Conservation (phyloP, 2,329 filamentous ascomycete genomes). For the Biscogniauxia mediterranea region DNA sequence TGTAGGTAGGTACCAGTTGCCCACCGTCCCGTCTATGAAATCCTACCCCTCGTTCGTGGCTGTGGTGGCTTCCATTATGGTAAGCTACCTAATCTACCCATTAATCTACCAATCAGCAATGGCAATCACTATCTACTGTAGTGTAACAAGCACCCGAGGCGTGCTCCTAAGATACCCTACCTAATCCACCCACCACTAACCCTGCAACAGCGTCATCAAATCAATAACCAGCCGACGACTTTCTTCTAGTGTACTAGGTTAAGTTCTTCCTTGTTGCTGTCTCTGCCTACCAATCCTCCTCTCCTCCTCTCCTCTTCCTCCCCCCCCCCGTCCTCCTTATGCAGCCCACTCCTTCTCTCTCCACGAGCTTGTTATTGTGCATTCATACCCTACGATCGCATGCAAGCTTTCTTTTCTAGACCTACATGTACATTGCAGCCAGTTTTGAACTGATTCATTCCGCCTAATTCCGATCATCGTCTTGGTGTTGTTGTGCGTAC, state of each 20-base stretch:
- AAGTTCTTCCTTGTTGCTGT: constrained; percentile 3
- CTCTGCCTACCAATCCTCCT: not conserved
- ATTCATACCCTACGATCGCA: not conserved
- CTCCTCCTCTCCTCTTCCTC: not conserved
- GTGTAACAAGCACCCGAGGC: not conserved
- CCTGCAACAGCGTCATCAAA: constrained; percentile 17
- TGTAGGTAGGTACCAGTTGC: too few relatives aligned
- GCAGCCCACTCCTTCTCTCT: not conserved
- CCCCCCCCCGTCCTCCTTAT: constrained; percentile 2
- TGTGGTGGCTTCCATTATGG: too few relatives aligned
- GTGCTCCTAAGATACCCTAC: not conserved
- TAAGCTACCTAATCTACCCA: too few relatives aligned
- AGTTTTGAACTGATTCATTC: not conserved
- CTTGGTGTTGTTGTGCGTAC: too few relatives aligned
- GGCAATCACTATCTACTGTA: not conserved
- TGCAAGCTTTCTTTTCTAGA: not conserved
- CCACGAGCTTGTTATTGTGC: constrained; percentile 1
- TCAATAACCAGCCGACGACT: not conserved
- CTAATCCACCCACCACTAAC: not conserved
- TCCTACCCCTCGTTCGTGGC: too few relatives aligned
- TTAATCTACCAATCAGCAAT: too few relatives aligned
- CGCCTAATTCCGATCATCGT: too few relatives aligned
- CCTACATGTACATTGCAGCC: not conserved
- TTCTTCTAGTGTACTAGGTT: too few relatives aligned
- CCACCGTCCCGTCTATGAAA: too few relatives aligned